Evolutionary conservation across 2,329 filamentous ascomycete genomes (phyloP), one percentile per base, ranked within the genome.

Genomic region (Exophiala bonariae): DNA sequence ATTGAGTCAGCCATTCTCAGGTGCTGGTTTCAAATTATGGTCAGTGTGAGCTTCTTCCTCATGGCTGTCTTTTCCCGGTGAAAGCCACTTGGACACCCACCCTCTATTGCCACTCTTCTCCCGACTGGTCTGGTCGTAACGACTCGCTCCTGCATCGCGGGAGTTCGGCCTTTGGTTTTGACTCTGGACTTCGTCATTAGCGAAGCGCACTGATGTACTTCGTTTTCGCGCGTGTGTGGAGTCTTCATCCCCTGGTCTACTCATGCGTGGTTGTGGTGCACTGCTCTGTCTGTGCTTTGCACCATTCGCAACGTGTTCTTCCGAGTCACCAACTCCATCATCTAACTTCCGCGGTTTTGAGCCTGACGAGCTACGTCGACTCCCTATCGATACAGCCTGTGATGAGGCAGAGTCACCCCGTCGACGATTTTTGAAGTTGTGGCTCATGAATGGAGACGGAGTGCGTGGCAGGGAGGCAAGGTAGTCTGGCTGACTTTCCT

Each of bases 401-500:
- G 57, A 59, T 4, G 50, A 52, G 23, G 16, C 47, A 10, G 57
- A 57, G 26, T 47, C 49, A 5, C 50, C 50, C 35, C 56, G 49
- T 17, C 41, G 44, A 26, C 48, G 47, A 9, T 28, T 42, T 17
- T 41, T 44, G 30, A 32, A 37, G 20, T 44, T 53, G 10, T 48
- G 42, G 10, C 41, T 53, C 43, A 56, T 45, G 20, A 56, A 57
- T 2, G 55, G 54, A 49, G 46, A 56, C 28, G 43, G 48, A 40
- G 55, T 56, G 36, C 37, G 48, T 16, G 51, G 52, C 16, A 41
- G 54, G 37, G 39, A 60, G 70, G 65, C 41, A 71, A 69, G 47
- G 65, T 70, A 22, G 69, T 65, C 16, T 22, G 47, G 52, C 17
- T 65, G 66, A 47, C 63, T 61, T 17, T 81, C 78, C 32, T 86